Evolutionary conservation across 768 basidiomycete species (phyloP).

Genomic region (Lanmaoa rubissima): DNA sequence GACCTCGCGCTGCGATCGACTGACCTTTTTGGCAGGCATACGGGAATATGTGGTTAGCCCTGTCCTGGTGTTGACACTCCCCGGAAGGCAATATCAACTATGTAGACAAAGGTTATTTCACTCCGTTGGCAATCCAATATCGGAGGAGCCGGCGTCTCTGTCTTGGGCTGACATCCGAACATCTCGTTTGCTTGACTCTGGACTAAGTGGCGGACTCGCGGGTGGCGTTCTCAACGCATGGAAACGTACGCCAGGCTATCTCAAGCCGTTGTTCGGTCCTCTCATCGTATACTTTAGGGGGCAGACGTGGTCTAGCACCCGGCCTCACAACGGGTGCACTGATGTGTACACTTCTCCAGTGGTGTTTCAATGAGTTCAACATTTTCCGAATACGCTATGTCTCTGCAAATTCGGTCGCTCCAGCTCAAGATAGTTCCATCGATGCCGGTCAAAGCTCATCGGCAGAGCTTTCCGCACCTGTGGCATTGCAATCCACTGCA

Average conservation of each 20-base stretch:
- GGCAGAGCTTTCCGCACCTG: constrained; percentile 1
- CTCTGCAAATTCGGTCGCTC: constrained; percentile 28
- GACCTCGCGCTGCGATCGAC: neutral
- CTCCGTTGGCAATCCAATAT: constrained; percentile 17
- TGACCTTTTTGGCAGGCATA: constrained; percentile 45
- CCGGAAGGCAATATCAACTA: constrained; percentile 46
- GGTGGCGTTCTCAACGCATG: constrained; percentile 59
- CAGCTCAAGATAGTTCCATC: neutral
- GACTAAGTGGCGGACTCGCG: constrained; percentile 66
- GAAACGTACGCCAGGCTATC: constrained; percentile 46
- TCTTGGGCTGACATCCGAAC: constrained; percentile 55
- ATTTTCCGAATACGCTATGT: constrained; percentile 60
- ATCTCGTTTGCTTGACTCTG: constrained; percentile 65
- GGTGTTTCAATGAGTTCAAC: constrained; percentile 65
- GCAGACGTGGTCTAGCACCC: constrained; percentile 51
- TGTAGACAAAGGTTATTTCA: constrained; percentile 36
- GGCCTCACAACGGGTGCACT: constrained; percentile 60
- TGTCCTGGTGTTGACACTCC: constrained; percentile 43
- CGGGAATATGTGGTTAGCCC: constrained; percentile 79
- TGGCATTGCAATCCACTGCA: constrained; percentile 16
- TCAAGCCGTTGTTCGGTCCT: neutral
- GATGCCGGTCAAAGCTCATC: neutral
- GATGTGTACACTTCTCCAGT: constrained; percentile 62
- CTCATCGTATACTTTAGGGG: constrained; percentile 45
- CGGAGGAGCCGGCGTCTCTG: constrained; percentile 16